phyloP scores from a whole-genome alignment of 164 flowering plant species.

The Stephania japonica region DNA sequence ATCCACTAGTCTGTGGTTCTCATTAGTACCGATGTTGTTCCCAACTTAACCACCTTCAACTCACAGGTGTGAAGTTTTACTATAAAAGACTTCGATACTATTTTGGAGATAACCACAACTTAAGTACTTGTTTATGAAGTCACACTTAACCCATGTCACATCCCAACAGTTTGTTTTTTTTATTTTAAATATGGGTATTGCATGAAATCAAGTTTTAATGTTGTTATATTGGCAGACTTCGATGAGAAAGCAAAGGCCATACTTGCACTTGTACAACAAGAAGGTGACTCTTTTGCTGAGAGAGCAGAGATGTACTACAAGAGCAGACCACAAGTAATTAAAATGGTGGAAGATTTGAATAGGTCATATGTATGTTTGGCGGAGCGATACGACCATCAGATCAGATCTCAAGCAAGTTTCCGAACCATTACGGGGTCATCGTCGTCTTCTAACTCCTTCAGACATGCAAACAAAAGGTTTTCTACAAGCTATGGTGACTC shows the following conservation, averaged over 20 bases:
- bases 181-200: neutral
- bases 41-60: no score
- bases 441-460: slow-evolving; percentile 19
- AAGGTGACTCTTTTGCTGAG: slow-evolving; percentile 28
- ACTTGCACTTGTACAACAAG: slow-evolving; percentile 28
- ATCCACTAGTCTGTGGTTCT: no score
- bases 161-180: no score
- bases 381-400: slow-evolving; percentile 24
- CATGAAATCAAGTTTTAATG: neutral
- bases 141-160: no score
- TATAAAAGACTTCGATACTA: no score
- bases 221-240: slow-evolving; percentile 22
- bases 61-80: no score
- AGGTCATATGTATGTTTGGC: slow-evolving; percentile 29
- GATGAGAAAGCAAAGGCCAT: slow-evolving; percentile 27
- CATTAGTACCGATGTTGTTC: no score
- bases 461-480: neutral
- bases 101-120: no score
- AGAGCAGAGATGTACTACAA: slow-evolving; percentile 23
- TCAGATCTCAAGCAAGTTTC: slow-evolving; percentile 14
- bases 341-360: slow-evolving; percentile 33
- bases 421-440: slow-evolving; percentile 11
- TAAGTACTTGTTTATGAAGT: no score
- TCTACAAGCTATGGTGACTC: slow-evolving; percentile 4
- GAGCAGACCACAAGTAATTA: slow-evolving; percentile 17